Base-by-base conservation (phyloP, 2,329 filamentous ascomycete species). In the Diaporthe ampelina region DNA sequence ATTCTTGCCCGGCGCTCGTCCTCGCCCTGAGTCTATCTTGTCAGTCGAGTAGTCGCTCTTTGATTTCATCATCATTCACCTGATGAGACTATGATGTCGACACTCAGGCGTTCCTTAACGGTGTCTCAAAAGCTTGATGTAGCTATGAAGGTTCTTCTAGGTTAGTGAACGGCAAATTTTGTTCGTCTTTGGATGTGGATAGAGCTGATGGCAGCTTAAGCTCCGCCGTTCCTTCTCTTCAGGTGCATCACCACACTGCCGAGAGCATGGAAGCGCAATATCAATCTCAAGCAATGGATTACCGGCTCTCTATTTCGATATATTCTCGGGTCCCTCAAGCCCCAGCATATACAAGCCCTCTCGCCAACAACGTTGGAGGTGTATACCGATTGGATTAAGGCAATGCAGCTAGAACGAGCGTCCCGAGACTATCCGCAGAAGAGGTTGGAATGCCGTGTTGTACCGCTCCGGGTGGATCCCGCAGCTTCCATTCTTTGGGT, bases 401-500 rank as follows among this genome's bases (percentile, higher is more conserved):
- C 54, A 10, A 57, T 57, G 26, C 54, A 57, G 26, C 54, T 57
- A 57, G 26, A 57, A 21, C 26, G 15, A 21, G 54, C 1, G 26
- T 9, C 26, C 15, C 4, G 15, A 35, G 26, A 57, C 54, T 57
- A 21, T 35, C 26, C 54, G 54, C 15, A 19, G 26, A 29, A 57
- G 54, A 17, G 15, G 15, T 35, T 57, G 26, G 26, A 57, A 21
- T 9, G 26, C 17, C 54, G 26, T 9, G 15, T 57, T 19, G 54
- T 32, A 17, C 54, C 54, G 29, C 54, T 57, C 26, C 26, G 35
- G 17, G 54, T 57, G 54, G 54, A 57, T 13, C 54, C 54, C 24
- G 15, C 54, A 19, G 43, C 63, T 50, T 45, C 29, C 24, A 43
- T 81, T 19, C 63, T 80, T 13, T 81, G 80, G 80, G 54, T 81